A percentile compares a stretch with the other conserved stretches of the same genome.
phyloP scores from a whole-genome alignment of 116 monocot species.

The Zostera marina region DNA sequence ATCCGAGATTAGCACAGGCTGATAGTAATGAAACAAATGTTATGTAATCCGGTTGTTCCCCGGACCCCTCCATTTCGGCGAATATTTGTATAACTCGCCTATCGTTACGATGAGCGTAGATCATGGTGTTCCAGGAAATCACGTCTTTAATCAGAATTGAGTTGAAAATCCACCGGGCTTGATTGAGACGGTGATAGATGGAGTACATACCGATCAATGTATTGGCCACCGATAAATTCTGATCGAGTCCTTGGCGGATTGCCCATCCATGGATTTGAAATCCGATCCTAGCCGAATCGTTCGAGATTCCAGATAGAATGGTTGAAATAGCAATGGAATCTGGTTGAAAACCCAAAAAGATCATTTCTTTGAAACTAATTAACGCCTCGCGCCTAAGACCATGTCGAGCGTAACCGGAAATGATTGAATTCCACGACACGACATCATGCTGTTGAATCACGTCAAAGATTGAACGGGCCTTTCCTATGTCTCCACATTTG shows the following conservation, averaged over 20 bases:
- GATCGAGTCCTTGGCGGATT: conserved; percentile 34
- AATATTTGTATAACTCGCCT: conserved; percentile 21
- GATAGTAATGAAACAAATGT: conserved; percentile 65
- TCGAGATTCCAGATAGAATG: conserved; percentile 18
- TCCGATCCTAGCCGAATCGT: conserved; percentile 5
- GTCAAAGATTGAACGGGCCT: conserved; percentile 33
- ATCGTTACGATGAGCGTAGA: conserved; percentile 32
- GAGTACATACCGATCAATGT: conserved; percentile 50
- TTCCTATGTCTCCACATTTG: conserved; percentile 60
- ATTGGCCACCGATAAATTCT: conserved; percentile 37
- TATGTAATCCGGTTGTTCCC: conserved; percentile 42
- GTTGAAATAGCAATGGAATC: conserved; percentile 43
- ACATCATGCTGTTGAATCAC: conserved; percentile 22
- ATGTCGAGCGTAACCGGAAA: conserved; percentile 38
- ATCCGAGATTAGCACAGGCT: conserved; percentile 44
- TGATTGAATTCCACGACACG: conserved; percentile 58
- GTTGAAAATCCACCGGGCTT: conserved; percentile 24
- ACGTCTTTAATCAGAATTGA: conserved; percentile 48
- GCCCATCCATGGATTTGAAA: conserved; percentile 59
- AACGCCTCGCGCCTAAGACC: conserved; percentile 32
- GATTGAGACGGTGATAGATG: background rate
- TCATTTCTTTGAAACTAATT: conserved; percentile 26
- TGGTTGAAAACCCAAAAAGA: conserved; percentile 14
- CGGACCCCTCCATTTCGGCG: conserved; percentile 36
- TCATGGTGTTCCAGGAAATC: conserved; percentile 69